Evolutionary conservation across 2,329 filamentous ascomycete species (phyloP).

Genomic region (Botrytis sinoallii): DNA sequence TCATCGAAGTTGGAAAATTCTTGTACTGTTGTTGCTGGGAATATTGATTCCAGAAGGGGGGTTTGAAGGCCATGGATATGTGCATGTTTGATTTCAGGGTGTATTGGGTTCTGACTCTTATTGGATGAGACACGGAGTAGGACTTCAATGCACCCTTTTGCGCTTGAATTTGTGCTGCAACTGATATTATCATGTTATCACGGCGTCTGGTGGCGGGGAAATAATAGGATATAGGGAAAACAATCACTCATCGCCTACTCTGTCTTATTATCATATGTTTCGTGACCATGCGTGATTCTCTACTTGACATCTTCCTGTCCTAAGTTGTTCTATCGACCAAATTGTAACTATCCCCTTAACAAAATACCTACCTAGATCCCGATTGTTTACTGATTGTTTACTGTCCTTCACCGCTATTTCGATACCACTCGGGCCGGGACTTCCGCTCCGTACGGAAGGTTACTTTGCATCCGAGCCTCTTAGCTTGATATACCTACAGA

Average conservation of each 20-base stretch:
- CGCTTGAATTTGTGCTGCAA: conserved; percentile 18
- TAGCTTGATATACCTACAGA: not conserved
- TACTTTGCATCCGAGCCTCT: not conserved
- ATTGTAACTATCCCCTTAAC: not conserved
- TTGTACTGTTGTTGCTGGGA: conserved; percentile 17
- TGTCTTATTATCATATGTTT: not conserved
- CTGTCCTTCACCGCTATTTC: conserved; percentile 4
- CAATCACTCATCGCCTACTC: not conserved
- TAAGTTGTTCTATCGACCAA: too few species aligned
- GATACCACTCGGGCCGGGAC: not conserved
- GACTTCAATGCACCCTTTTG: conserved; percentile 9
- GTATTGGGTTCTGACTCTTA: not conserved
- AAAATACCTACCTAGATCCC: not conserved
- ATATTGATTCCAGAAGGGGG: not conserved
- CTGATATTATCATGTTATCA: conserved; percentile 19
- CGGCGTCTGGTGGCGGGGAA: conserved; percentile 14
- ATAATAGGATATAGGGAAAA: conserved; percentile 21
- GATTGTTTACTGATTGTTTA: not conserved
- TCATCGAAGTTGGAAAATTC: conserved; percentile 10
- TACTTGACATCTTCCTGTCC: not conserved
- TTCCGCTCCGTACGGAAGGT: not conserved
- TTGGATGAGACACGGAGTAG: conserved; percentile 13
- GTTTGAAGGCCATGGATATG: conserved; percentile 2
- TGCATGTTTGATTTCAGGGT: conserved; percentile 18
- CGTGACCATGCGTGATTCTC: not conserved